A percentile compares a stretch with the other conserved stretches of the same genome.
Evolutionary conservation across 202 grass and related monocot genomes (phyloP).

Genomic region (Panicum virgatum): DNA sequence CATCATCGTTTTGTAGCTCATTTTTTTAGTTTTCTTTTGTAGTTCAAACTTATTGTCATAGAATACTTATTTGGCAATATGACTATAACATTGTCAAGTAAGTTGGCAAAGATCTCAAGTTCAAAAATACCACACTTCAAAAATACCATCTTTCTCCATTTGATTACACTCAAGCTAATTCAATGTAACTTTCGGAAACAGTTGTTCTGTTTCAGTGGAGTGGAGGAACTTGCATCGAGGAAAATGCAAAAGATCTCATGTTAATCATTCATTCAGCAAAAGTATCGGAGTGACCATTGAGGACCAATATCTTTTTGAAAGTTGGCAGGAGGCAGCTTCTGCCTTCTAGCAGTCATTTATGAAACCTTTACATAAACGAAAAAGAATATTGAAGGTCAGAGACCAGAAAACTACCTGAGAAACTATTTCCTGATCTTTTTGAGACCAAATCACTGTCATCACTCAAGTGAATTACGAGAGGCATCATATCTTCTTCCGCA

Average conservation of each 20-base stretch:
- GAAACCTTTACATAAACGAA: neutral
- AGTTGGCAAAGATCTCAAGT: too few relatives aligned
- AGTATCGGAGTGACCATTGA: neutral
- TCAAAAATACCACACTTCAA: neutral
- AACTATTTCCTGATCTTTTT: neutral
- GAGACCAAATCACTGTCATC: neutral
- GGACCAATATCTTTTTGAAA: neutral
- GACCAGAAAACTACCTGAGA: slow-evolving; percentile 12
- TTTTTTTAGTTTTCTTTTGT: too few relatives aligned
- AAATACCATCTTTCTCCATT: neutral
- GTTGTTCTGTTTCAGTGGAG: neutral
- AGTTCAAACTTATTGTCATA: neutral
- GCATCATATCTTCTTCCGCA: slow-evolving; percentile 9
- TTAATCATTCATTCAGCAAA: neutral
- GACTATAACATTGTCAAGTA: neutral
- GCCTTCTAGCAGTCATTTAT: neutral
- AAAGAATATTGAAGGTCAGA: neutral
- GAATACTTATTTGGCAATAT: neutral
- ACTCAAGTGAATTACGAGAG: slow-evolving; percentile 16
- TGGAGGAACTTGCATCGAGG: neutral
- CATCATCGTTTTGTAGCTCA: neutral
- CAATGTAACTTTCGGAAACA: neutral
- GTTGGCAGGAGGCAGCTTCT: neutral
- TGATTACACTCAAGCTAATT: neutral
- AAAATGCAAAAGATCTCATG: neutral